Conservation (phyloP, 2,329 filamentous ascomycete species). For the Colletotrichum sp. region DNA sequence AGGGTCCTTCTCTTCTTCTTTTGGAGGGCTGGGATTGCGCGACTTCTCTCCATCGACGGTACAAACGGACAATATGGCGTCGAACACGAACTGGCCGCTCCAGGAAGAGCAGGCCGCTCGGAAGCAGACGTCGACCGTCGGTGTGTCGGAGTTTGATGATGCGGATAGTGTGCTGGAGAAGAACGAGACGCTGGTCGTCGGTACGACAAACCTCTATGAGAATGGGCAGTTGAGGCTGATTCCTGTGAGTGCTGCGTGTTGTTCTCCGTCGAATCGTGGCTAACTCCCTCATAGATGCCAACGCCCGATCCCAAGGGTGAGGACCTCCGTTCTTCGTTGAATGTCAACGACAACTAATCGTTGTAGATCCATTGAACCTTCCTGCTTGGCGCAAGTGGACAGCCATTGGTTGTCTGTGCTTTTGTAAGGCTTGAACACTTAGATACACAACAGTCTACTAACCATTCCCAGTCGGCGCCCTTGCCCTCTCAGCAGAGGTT, state of each 20-base stretch:
- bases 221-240: constrained; percentile 24
- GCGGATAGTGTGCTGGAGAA: background rate
- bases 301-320: constrained; percentile 33
- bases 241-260: constrained; percentile 17
- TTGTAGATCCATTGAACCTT: constrained; percentile 33
- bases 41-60: background rate
- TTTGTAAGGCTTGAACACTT: constrained; percentile 26
- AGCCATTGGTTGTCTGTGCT: constrained; percentile 29
- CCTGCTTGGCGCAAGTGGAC: constrained; percentile 33
- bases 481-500: constrained; percentile 29
- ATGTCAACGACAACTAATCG: background rate
- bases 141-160: background rate
- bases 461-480: constrained; percentile 26
- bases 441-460: background rate
- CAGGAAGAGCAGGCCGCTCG: constrained; percentile 6
- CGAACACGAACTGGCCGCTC: constrained; percentile 12
- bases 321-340: background rate
- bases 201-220: constrained; percentile 24
- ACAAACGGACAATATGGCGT: background rate
- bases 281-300: constrained; percentile 22
- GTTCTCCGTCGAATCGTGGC: background rate
- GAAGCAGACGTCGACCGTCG: background rate
- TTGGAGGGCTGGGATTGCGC: background rate
- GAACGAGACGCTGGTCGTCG: constrained; percentile 24
- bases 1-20: background rate